Conservation (phyloP, 768 basidiomycete species). For the Porphyrellus cyaneotinctus region DNA sequence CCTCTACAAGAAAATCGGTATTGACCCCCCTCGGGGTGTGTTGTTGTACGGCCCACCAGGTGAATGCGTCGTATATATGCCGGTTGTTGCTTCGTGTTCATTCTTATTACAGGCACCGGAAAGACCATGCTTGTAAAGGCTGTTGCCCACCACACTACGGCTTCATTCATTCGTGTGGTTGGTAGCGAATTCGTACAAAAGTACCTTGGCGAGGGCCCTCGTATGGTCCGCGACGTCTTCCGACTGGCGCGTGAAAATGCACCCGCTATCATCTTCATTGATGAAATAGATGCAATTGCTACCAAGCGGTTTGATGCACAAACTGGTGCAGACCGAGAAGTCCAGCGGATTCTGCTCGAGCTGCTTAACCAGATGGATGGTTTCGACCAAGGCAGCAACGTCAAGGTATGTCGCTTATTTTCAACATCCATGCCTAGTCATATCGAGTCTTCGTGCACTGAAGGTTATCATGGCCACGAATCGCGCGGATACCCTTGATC, state of each 20-base stretch:
- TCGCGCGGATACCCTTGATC: constrained; percentile 96
- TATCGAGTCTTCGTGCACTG: neutral
- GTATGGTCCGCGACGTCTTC: constrained; percentile 99
- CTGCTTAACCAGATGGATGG: constrained; percentile 99
- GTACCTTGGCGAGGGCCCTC: constrained; percentile 97
- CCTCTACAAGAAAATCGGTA: constrained; percentile 98
- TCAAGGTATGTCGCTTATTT: constrained; percentile 60
- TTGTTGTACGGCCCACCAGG: constrained; percentile 96
- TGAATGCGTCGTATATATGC: constrained; percentile 30
- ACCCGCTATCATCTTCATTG: constrained; percentile 98
- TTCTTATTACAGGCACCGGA: constrained; percentile 71
- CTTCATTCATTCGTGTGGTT: constrained; percentile 96
- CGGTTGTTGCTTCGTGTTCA: neutral
- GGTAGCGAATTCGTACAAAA: constrained; percentile 99
- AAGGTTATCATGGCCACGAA: constrained; percentile 99
- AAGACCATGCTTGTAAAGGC: constrained; percentile 99
- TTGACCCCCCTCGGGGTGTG: constrained; percentile 97
- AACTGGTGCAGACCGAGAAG: constrained; percentile 97
- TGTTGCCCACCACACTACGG: constrained; percentile 97
- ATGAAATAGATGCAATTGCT: constrained; percentile 97
- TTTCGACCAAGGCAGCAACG: constrained; percentile 97
- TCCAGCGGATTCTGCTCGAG: constrained; percentile 96
- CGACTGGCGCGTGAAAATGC: constrained; percentile 95
- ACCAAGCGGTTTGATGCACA: constrained; percentile 99
- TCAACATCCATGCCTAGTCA: neutral